Evolutionary conservation across 2,329 filamentous ascomycete species (phyloP).

Genomic region (Apiospora arundinis): DNA sequence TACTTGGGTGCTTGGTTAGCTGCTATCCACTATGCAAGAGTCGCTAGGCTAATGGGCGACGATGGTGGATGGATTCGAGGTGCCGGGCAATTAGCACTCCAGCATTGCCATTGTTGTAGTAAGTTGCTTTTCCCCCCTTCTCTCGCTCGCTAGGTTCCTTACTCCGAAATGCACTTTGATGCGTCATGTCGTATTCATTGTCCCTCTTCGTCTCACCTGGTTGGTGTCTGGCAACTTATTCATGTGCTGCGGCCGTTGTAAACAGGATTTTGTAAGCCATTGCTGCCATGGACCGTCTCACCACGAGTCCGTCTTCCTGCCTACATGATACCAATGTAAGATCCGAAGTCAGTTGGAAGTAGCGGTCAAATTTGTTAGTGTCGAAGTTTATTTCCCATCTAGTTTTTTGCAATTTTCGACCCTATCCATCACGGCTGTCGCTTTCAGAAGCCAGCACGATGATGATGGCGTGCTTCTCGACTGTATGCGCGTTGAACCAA

Average conservation of each 20-base stretch:
- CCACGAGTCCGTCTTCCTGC: neutral
- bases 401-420: neutral
- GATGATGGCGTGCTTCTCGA: neutral
- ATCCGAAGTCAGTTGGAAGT: conserved; percentile 12
- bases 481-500: neutral
- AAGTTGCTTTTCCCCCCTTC: neutral
- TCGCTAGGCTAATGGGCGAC: neutral
- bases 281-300: neutral
- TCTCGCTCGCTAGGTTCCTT: neutral
- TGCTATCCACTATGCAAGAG: conserved; percentile 9
- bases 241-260: conserved; percentile 3
- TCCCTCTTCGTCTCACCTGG: neutral
- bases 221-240: conserved; percentile 2
- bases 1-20: no score
- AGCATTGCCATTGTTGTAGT: neutral
- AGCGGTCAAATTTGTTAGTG: conserved; percentile 6
- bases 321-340: conserved; percentile 18
- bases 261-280: neutral
- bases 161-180: neutral
- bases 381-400: conserved; percentile 12
- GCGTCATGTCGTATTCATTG: conserved; percentile 13
- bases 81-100: neutral
- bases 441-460: neutral
- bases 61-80: neutral
- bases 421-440: neutral